Evolutionary conservation across 1,284 basidiomycete genomes (phyloP).

Genomic region (Boletus calvinii): DNA sequence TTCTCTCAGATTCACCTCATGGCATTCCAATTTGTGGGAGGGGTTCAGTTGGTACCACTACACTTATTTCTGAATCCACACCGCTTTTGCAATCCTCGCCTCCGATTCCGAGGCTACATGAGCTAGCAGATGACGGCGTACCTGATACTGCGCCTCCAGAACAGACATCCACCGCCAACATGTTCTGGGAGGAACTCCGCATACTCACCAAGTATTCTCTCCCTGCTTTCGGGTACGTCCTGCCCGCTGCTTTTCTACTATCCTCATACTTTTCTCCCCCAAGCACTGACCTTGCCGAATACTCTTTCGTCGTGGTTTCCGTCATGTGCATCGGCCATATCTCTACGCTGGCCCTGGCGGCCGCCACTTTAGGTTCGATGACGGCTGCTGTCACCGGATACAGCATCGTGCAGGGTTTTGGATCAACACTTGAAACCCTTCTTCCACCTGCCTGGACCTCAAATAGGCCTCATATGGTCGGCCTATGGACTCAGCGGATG

Average conservation of each 20-base stretch:
- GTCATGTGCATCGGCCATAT: constrained; percentile 86
- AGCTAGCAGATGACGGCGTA: constrained; percentile 10
- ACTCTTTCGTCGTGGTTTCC: constrained; percentile 69
- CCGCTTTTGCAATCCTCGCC: constrained; percentile 37
- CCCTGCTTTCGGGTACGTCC: constrained; percentile 63
- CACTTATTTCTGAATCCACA: constrained; percentile 24
- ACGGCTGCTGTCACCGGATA: constrained; percentile 74
- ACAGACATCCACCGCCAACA: constrained; percentile 40
- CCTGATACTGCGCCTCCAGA: constrained; percentile 28
- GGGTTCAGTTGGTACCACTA: neutral
- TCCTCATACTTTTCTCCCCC: neutral
- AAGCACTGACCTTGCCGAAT: constrained; percentile 75
- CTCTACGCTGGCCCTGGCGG: constrained; percentile 79
- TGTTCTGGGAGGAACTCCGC: constrained; percentile 59
- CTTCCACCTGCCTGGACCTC: constrained; percentile 93
- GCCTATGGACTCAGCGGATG: constrained; percentile 91
- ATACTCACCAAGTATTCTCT: constrained; percentile 63
- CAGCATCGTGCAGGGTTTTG: constrained; percentile 80
- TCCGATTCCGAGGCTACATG: constrained; percentile 14
- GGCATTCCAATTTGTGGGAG: constrained; percentile 22
- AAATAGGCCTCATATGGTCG: constrained; percentile 77
- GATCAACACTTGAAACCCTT: constrained; percentile 88
- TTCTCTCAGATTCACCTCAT: constrained; percentile 6
- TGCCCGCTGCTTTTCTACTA: constrained; percentile 8
- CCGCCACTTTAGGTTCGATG: constrained; percentile 83